phyloP scores from a whole-genome alignment of 495 filamentous ascomycete species.

The Daldinia concentrica region DNA sequence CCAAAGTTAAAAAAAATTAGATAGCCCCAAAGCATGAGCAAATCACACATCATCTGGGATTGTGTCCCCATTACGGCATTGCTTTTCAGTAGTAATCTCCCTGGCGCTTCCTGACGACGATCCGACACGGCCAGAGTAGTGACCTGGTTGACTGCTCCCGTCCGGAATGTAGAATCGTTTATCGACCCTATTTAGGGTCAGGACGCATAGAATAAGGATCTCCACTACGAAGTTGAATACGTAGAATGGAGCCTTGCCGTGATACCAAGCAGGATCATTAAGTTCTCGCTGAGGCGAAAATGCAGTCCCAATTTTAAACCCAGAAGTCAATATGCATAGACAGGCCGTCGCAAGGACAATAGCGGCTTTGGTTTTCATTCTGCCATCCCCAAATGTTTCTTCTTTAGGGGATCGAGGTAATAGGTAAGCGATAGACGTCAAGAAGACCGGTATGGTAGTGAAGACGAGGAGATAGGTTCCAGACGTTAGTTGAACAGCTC shows the following conservation, averaged over 20 bases:
- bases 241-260: conserved; percentile 78
- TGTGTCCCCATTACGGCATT: conserved; percentile 8
- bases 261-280: conserved; percentile 71
- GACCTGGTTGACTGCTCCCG: conserved; percentile 52
- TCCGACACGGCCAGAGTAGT: conserved; percentile 47
- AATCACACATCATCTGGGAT: conserved; percentile 17
- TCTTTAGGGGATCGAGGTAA: conserved; percentile 58
- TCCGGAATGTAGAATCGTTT: conserved; percentile 74
- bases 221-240: conserved; percentile 80
- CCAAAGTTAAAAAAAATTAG: not conserved
- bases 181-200: conserved; percentile 73
- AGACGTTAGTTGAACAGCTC: conserved; percentile 72
- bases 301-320: conserved; percentile 68
- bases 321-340: conserved; percentile 72
- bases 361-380: conserved; percentile 67
- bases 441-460: conserved; percentile 75
- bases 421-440: conserved; percentile 63
- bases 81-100: conserved; percentile 15
- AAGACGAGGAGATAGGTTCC: conserved; percentile 73
- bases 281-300: conserved; percentile 63
- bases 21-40: not conserved
- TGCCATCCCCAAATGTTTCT: conserved; percentile 77
- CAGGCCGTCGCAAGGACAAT: conserved; percentile 63
- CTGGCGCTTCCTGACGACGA: conserved; percentile 11
- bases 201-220: conserved; percentile 69